Evolutionary conservation across 192 early-diverging fungal species (phyloP), one percentile per base, ranked within the genome.

Genomic region (Backusella sp.): DNA sequence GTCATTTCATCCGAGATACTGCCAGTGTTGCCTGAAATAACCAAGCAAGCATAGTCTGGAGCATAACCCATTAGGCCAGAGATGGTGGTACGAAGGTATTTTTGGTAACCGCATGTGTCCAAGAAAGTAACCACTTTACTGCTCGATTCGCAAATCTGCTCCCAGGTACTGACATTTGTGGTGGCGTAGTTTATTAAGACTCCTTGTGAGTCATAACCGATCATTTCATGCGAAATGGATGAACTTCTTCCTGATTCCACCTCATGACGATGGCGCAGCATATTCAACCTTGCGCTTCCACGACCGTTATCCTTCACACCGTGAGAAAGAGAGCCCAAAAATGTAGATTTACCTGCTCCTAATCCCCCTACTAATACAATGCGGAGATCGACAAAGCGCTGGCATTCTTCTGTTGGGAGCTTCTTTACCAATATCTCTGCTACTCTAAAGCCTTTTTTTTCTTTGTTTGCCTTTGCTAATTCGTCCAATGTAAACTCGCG

Each of bases 231-330:
- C 0, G 94, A 87, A 30, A 98, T 93, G 23, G 94, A 95, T 23
- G 93, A 94, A n/a, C 95, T 98, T 15, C 94, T 82, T n/a, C 96
- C 96, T 17, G 91, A 87, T 83, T 94, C 95, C 30, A 98, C 86
- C 77, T 98, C 96, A 78, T 98, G 96, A 30, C 89, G 91, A 84
- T 98, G 97, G 23, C 96, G 90, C 66, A 97, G 87, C 37, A 96
- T 81, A 82, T 92, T 95, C 19, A 96, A 84, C 3, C 96, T 79
- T 6, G 95, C 89, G 74, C 92, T 92, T 44, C 97, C 97, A 34
- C 89, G 84, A 17, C 96, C 96, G 73, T 96, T 96, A 75, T 98
- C 97, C 1, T 85, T 82, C 35, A 95, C 92, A 23, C 90, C 90
- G 82, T 98, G 90, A 2, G 91, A 90, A 21, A 98, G 79, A 73